Percentiles rank a stretch among this genome's conserved stretches.
Evolutionary conservation across 768 basidiomycete genomes (phyloP).

Genomic region (Russula sp.): DNA sequence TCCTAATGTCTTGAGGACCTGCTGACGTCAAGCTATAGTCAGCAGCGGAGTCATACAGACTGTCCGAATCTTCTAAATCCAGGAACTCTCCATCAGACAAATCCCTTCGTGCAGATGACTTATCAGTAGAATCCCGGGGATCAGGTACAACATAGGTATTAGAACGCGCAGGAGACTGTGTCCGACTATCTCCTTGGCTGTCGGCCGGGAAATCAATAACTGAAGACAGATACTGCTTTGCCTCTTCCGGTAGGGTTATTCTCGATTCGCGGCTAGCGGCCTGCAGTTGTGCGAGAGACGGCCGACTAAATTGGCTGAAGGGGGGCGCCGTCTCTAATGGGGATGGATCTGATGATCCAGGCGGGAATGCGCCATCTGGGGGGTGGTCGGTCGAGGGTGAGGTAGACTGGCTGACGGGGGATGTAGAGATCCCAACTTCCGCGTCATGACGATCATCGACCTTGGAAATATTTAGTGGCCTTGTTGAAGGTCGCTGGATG

Average conservation of each 20-base stretch:
- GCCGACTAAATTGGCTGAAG: conserved; percentile 1
- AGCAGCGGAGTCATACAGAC: conserved; percentile 41
- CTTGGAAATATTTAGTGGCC: conserved; percentile 19
- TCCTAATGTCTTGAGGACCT: conserved; percentile 24
- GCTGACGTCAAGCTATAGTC: conserved; percentile 38
- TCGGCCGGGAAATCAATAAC: conserved; percentile 62
- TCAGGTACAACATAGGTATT: conserved; percentile 11
- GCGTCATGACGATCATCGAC: conserved; percentile 4
- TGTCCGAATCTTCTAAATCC: conserved; percentile 55
- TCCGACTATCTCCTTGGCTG: conserved; percentile 10
- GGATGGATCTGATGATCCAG: conserved; percentile 12
- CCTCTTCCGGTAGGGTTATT: conserved; percentile 73
- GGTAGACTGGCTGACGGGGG: conserved; percentile 1
- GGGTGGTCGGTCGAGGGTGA: conserved; percentile 13
- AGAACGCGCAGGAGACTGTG: conserved; percentile 17
- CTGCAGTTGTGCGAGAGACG: conserved; percentile 18
- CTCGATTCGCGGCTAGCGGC: conserved; percentile 59
- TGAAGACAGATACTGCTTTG: conserved; percentile 65
- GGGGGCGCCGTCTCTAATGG: conserved; percentile 12
- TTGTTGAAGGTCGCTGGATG: conserved; percentile 9
- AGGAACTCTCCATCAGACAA: conserved; percentile 53
- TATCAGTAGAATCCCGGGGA: conserved; percentile 26
- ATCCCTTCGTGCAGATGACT: conserved; percentile 28
- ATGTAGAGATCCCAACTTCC: conserved; percentile 3
- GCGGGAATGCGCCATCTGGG: not conserved